A percentile compares a stretch with the other conserved stretches of the same genome.
Evolutionary conservation across 805 yeast species (phyloP).

Genomic region (Myxozyma neotropica): DNA sequence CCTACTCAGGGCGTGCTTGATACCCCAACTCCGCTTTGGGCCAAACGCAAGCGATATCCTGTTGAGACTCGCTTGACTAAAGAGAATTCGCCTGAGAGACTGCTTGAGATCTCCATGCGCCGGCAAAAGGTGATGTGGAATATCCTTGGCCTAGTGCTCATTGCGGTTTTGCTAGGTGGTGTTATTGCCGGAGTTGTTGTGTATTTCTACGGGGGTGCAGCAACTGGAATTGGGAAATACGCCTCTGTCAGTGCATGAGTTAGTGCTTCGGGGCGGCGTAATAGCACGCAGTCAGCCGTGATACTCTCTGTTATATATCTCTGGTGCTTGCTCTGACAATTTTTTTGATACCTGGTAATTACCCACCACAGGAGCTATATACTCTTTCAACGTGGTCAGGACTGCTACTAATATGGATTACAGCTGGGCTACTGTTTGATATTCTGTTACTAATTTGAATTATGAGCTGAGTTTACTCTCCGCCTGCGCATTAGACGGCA

Average conservation of each 20-base stretch:
- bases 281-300: background rate
- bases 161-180: slow-evolving; percentile 26
- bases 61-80: slow-evolving; percentile 12
- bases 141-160: slow-evolving; percentile 18
- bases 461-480: too few species aligned
- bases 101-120: slow-evolving; percentile 16
- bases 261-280: slow-evolving; percentile 13
- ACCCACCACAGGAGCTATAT: too few species aligned
- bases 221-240: slow-evolving; percentile 10
- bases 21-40: slow-evolving; percentile 10
- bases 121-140: slow-evolving; percentile 25
- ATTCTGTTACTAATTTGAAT: too few species aligned
- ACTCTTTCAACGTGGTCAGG: too few species aligned
- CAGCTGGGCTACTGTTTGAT: too few species aligned
- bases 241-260: slow-evolving; percentile 10
- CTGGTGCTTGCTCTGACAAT: too few species aligned
- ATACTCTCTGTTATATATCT: background rate
- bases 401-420: too few species aligned
- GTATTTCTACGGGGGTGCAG: slow-evolving; percentile 25
- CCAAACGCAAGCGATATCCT: background rate
- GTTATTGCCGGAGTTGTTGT: slow-evolving; percentile 30
- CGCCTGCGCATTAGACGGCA: too few species aligned
- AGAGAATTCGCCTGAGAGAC: slow-evolving; percentile 21
- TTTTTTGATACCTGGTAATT: too few species aligned
- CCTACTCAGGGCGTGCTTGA: background rate